Percentiles rank a stretch among this genome's conserved stretches.
Conservation (phyloP, 2,329 filamentous ascomycete genomes). For the Ilyonectria robusta region DNA sequence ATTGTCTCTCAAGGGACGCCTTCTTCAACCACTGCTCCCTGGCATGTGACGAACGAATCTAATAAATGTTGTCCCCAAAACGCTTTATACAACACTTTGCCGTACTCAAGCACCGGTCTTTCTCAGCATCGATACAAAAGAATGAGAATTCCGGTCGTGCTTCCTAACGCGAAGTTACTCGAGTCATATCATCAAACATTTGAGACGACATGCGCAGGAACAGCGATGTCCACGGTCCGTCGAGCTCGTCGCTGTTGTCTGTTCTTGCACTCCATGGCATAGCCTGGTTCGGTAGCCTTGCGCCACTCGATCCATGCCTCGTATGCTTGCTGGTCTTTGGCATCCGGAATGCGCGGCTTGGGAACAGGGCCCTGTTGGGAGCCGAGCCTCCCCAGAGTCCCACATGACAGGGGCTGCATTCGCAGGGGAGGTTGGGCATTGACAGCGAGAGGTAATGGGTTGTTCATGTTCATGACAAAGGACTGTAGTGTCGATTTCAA, state of each 20-base stretch:
- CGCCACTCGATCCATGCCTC: conserved; percentile 65
- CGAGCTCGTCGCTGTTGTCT: conserved; percentile 58
- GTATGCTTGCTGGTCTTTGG: conserved; percentile 61
- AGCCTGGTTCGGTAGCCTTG: conserved; percentile 63
- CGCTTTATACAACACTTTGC: not conserved
- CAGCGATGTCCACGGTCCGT: conserved; percentile 32
- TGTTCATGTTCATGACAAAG: not conserved
- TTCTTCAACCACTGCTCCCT: not conserved
- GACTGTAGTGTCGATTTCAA: not conserved
- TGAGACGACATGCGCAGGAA: not conserved
- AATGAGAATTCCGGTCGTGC: not conserved
- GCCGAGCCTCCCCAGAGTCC: not conserved
- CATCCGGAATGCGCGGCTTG: conserved; percentile 59
- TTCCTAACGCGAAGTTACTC: not conserved
- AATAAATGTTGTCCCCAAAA: not conserved
- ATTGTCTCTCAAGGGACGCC: not conserved
- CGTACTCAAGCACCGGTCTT: not conserved
- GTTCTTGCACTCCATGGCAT: conserved; percentile 61
- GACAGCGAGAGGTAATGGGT: not conserved
- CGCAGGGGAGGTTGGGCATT: conserved; percentile 3
- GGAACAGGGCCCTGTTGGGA: conserved; percentile 45
- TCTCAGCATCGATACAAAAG: conserved; percentile 7
- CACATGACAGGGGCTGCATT: conserved; percentile 5
- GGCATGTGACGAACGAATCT: not conserved
- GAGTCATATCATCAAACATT: conserved; percentile 10